Evolutionary conservation across 2,329 filamentous ascomycete species (phyloP).

Genomic region (Beauveria medogensis): DNA sequence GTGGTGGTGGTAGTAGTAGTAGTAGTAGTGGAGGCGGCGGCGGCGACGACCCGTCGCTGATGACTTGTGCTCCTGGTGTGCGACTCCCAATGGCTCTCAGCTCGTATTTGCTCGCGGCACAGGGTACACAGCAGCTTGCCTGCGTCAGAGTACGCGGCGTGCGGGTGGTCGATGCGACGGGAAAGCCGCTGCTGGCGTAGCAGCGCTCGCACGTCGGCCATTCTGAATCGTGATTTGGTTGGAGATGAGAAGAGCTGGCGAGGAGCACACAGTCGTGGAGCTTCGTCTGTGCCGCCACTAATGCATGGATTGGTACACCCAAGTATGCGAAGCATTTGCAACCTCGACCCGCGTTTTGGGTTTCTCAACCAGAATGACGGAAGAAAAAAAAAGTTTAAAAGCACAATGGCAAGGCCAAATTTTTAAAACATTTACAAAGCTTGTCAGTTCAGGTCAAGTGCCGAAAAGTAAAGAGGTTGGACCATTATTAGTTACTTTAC

Average conservation of each 20-base stretch:
- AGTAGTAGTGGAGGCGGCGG: conserved; percentile 9
- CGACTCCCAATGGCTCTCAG: conserved; percentile 58
- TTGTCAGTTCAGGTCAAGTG: not conserved
- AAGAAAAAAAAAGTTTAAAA: not conserved
- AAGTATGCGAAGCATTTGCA: conserved; percentile 9
- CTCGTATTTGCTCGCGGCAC: conserved; percentile 57
- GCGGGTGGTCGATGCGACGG: conserved; percentile 62
- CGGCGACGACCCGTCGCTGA: conserved; percentile 21
- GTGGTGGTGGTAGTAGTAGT: conserved; percentile 11
- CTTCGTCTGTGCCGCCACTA: conserved; percentile 6
- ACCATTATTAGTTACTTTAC: not conserved
- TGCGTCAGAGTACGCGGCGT: conserved; percentile 58
- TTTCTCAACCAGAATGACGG: not conserved
- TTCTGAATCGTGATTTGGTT: conserved; percentile 25
- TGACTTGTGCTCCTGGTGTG: conserved; percentile 46
- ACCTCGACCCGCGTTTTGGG: not conserved
- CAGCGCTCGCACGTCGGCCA: conserved; percentile 74
- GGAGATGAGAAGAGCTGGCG: conserved; percentile 1
- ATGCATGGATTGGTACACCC: conserved; percentile 8
- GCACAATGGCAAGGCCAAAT: not conserved
- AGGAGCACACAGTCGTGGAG: conserved; percentile 1
- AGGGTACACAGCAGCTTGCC: conserved; percentile 61
- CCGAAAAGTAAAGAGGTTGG: conserved; percentile 5
- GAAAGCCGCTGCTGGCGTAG: conserved; percentile 69
- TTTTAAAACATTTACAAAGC: not conserved